Percentiles rank a stretch among this genome's conserved stretches.
These are phyloP conservation scores for Sugiyamaella chiloensis DNA, from an alignment of 805 yeast species.

Conservation along the genomic window DNA sequence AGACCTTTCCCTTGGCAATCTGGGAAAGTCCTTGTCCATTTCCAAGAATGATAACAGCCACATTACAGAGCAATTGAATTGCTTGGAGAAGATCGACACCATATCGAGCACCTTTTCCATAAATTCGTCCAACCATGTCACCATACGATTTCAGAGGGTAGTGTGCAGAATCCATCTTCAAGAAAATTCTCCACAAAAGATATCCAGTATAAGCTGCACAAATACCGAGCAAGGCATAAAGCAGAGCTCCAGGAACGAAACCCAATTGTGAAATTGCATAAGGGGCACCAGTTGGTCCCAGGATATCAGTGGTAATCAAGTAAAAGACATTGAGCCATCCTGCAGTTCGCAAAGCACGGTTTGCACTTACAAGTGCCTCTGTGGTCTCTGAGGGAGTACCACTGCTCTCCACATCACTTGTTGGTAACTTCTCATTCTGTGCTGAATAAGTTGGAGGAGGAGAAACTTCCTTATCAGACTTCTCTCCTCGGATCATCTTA, in stretches of 20 bases:
- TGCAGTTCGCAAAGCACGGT: constrained; percentile 24
- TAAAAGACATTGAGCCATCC: constrained; percentile 38
- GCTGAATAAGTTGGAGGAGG: neutral
- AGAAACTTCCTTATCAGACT: neutral
- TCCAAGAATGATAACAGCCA: constrained; percentile 41
- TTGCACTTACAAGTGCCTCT: constrained; percentile 16
- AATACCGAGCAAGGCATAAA: constrained; percentile 41
- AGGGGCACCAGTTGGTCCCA: constrained; percentile 47
- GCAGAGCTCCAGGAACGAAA: constrained; percentile 44
- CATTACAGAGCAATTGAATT: constrained; percentile 43
- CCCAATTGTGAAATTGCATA: constrained; percentile 45
- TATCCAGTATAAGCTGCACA: constrained; percentile 44
- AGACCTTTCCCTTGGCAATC: constrained; percentile 32
- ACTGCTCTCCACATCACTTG: neutral
- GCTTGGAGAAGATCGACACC: constrained; percentile 40
- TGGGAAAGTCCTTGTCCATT: constrained; percentile 45
- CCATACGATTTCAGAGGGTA: constrained; percentile 44
- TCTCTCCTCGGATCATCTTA: constrained; percentile 1
- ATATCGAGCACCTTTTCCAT: constrained; percentile 36
- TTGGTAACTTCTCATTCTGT: neutral
- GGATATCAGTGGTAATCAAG: constrained; percentile 47
- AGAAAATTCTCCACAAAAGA: constrained; percentile 37
- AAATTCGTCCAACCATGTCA: constrained; percentile 41
- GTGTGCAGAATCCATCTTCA: constrained; percentile 41
- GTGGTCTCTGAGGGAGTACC: neutral